Percentiles rank a stretch among this genome's conserved stretches.
Conservation (phyloP, 2,329 filamentous ascomycete species). For the Venturia oleaginea region DNA sequence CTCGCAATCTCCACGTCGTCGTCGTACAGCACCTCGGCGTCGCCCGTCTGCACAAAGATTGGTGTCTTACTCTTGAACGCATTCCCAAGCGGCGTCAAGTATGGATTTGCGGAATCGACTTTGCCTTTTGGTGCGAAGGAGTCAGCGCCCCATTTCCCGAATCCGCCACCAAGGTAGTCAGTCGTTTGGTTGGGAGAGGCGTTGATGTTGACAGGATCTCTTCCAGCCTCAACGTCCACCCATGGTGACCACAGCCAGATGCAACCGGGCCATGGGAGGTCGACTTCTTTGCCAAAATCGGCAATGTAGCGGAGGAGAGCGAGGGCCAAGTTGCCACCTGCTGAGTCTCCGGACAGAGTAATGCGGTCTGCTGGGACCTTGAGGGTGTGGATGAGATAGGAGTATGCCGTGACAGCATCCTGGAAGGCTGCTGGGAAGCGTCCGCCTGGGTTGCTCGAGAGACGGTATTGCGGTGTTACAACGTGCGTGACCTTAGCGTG, state of each 20-base stretch:
- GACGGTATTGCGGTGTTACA: conserved; percentile 40
- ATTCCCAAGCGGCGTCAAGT: conserved; percentile 29
- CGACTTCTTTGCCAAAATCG: conserved; percentile 29
- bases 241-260: conserved; percentile 37
- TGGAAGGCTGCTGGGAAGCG: conserved; percentile 44
- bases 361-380: conserved; percentile 33
- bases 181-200: conserved; percentile 27
- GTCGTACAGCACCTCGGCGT: conserved; percentile 33
- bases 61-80: conserved; percentile 32
- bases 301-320: conserved; percentile 38
- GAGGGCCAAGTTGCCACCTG: conserved; percentile 39
- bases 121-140: conserved; percentile 21
- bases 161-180: conserved; percentile 33
- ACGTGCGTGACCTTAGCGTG: conserved; percentile 31
- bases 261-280: conserved; percentile 27
- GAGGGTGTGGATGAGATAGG: conserved; percentile 35
- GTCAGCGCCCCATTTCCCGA: conserved; percentile 35
- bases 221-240: conserved; percentile 28
- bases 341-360: conserved; percentile 40
- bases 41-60: conserved; percentile 34
- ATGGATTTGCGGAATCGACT: conserved; percentile 25
- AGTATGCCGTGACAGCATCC: conserved; percentile 39
- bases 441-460: conserved; percentile 34
- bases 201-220: conserved; percentile 20
- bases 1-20: conserved; percentile 31